Evolutionary conservation across 805 yeast species (phyloP), one percentile per base, ranked within the genome.

Genomic region (Candida koratica): DNA sequence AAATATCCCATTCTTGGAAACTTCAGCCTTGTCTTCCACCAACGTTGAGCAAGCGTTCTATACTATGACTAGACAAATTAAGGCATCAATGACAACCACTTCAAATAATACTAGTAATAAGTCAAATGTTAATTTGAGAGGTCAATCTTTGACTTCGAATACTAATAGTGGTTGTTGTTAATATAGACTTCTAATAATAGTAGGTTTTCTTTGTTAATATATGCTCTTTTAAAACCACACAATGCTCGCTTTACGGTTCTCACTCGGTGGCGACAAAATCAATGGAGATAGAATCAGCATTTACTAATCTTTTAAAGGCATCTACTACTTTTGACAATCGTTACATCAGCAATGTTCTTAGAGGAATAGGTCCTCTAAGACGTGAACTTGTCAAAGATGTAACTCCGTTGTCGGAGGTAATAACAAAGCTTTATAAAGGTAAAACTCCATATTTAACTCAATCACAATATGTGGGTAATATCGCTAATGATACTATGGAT

Each of bases 31-130:
- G 61, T 84, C 84, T 54, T 84, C 96, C 23, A 87, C 96, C 40
- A 93, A 93, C 58, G 98, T 93, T 51, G 98, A 93, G 64, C 96
- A 93, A 64, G 97, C 97, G 9, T 93, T 93, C 69, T 80, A 86
- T 73, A 88, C 96, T 48, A 93, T 93, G 98, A 95, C 97, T 8
- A 84, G 95, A 63, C 97, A 93, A 63, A 93, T 93, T 60, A 93
- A 93, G 73, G 93, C 94, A 47, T 88, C 88, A 58, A 87, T 93
- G 86, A 81, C 90, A 27, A 81, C 70, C 47, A 45, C 51, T 16
- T 48, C 55, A 20, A 48, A 50, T 53, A 67, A 53, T 49, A 73
- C 69, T 45, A 79, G 78, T 58, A 41, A 25, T 31, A 81, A 80
- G 60, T 74, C 80, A 31, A 73, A 75, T 51, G 86, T 84, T 44